Conservation (phyloP, 2,329 filamentous ascomycete species). For the Aspergillus pseudotamarii region DNA sequence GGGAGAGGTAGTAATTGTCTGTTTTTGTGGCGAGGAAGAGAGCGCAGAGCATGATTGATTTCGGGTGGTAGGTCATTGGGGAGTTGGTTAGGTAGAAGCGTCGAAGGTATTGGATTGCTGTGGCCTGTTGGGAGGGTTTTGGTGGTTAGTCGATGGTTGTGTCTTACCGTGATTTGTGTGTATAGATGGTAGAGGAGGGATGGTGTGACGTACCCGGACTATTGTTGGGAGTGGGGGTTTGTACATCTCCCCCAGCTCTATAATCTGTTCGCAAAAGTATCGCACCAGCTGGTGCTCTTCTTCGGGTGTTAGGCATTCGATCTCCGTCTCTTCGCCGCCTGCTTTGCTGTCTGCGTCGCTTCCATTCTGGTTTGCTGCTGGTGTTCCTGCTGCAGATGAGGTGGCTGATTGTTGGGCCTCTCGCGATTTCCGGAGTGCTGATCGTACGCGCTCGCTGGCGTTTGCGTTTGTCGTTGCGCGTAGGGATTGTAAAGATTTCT, state of each 20-base stretch:
- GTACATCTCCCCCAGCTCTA: conserved; percentile 62
- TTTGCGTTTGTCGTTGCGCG: conserved; percentile 78
- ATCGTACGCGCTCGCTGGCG: conserved; percentile 69
- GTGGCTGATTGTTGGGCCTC: conserved; percentile 36
- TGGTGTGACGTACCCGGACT: conserved; percentile 54
- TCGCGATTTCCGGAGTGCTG: conserved; percentile 56
- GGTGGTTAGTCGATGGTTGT: not conserved
- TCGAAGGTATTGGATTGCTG: conserved; percentile 84
- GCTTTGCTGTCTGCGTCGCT: conserved; percentile 37
- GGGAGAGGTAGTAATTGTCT: conserved; percentile 76
- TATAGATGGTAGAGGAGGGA: not conserved
- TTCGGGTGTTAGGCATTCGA: conserved; percentile 78
- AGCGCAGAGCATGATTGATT: conserved; percentile 83
- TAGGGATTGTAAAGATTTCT: conserved; percentile 68
- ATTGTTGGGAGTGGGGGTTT: conserved; percentile 59
- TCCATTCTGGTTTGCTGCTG: conserved; percentile 32
- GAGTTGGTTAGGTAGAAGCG: conserved; percentile 97
- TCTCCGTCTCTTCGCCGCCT: conserved; percentile 44
- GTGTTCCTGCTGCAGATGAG: conserved; percentile 35
- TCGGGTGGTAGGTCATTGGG: conserved; percentile 93
- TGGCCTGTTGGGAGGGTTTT: conserved; percentile 55
- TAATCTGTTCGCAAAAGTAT: conserved; percentile 70
- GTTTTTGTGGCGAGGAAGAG: conserved; percentile 94
- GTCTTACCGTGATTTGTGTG: not conserved
- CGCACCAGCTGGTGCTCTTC: conserved; percentile 83